Evolutionary conservation across 768 basidiomycete species (phyloP).

Genomic region (Trametes punicea): DNA sequence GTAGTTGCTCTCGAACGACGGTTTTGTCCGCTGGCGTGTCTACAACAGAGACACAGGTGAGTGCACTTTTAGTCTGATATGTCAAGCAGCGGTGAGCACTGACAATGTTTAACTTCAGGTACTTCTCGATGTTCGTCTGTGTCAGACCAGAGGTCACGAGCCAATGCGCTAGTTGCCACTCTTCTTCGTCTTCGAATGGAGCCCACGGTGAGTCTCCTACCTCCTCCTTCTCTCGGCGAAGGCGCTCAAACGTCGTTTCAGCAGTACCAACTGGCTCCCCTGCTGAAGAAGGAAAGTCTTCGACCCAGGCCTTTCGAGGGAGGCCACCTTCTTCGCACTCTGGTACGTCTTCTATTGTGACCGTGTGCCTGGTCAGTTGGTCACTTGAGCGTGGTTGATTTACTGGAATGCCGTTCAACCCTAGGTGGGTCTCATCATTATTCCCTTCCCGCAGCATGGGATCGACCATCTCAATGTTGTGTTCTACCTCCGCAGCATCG

Average conservation of each 20-base stretch:
- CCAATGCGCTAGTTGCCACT: constrained; percentile 25
- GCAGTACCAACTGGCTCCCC: background rate
- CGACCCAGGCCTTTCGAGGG: background rate
- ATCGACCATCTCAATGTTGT: too few species aligned
- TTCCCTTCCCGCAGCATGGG: too few species aligned
- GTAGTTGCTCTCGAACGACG: constrained; percentile 22
- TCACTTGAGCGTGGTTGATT: too few species aligned
- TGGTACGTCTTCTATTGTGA: background rate
- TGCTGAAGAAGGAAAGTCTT: constrained; percentile 1
- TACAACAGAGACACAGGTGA: background rate
- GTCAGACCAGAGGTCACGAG: constrained; percentile 13
- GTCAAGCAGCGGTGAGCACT: background rate
- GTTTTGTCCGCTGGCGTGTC: constrained; percentile 5
- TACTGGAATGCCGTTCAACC: too few species aligned
- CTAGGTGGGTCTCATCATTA: too few species aligned
- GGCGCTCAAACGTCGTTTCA: constrained; percentile 12
- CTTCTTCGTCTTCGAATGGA: constrained; percentile 17
- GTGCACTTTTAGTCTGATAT: background rate
- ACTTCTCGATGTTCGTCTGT: constrained; percentile 25
- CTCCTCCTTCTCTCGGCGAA: background rate
- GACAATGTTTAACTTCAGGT: constrained; percentile 23
- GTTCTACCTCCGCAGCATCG: too few species aligned
- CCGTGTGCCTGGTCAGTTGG: too few species aligned
- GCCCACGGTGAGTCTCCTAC: constrained; percentile 4
- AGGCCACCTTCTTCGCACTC: background rate